Evolutionary conservation across 2,329 filamentous ascomycete species (phyloP), one percentile per base, ranked within the genome.

Genomic region (Cercospora beticola): DNA sequence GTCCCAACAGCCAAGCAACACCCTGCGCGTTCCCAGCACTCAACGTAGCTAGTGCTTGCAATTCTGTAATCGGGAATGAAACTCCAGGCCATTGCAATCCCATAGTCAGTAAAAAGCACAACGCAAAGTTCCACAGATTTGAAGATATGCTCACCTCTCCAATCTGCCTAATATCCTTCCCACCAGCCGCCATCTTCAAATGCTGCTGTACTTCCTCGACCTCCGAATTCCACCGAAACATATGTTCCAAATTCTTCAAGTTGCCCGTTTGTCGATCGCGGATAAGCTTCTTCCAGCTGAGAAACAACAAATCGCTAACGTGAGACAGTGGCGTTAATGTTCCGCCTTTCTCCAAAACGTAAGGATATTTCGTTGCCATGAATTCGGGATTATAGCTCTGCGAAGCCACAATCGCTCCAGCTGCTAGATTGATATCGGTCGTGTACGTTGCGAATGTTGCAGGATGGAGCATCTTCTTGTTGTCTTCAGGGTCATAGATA

Each of bases 1-100:
- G 60, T 14, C 59, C 64, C 6, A 69, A 26, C 5, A 69, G 57
- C 64, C 64, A 69, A 49, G 57, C 65, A 10, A 67, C 65, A 0
- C 68, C 68, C n/a, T 62, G 61, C 10, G 56, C 49, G 31, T 69
- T 69, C 1, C 65, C 65, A 8, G 57, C 33, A 28, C 56, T 64
- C 68, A 69, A 33, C 1, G 61, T 52, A 4, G 68, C 68, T 5
- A 64, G 28, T 1, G 30, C 65, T 49, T 65, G 65, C 6, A 65
- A 21, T 16, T 56, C 36, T 5, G 28, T 23, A 4, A 62, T 65
- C 4, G 28, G 30, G 12, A 63, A 67, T 3, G 56, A 62, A 2
- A 67, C 56, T 3, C 64, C 68, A 8, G 68, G 68, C 56, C 65
- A 69, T 46, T 64, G 4, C 21, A 28, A 23, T 8, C 5, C 14